Base-by-base conservation (phyloP, 1,284 basidiomycete species). In the Leccinum solheimii region DNA sequence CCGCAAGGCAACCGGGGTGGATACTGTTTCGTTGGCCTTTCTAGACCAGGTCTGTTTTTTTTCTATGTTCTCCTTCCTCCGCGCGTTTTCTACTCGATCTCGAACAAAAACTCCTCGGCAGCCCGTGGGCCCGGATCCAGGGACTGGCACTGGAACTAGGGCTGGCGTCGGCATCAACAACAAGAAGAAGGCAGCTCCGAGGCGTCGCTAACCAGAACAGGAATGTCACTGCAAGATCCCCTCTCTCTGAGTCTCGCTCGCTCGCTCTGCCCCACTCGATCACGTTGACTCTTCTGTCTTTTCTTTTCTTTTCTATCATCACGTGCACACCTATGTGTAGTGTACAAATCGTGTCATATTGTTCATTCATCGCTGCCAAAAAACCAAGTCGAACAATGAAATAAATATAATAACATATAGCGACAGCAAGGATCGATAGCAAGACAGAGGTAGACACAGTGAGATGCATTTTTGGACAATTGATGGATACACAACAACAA, bases 11-110 rank as follows among this genome's bases (percentile, higher is more conserved):
- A 38, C 53, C 9, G 63, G 63, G 6, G 36, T 51, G 49, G 73
- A 70, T 45, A 62, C 51, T 9, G 27, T 26, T 38, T 55, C 45
- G 19, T 48, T 23, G 13, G 45, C 45, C 48, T 49, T 26, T 27
- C 61, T 59, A 40, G 67, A 70, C 58, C 68, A 74, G 74, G 71
- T 75, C 61, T 51, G 69, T 49, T 23, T 49, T 23, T 30, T 59
- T 57, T 43, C 34, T 26, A 19, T 19, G 43, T 13, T 10, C 8
- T 58, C 52, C 30, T 34, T 14, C 9, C 13, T 11, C 27, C 21
- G 13, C 23, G 27, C n/a, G 8, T 57, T 53, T 54, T 58, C 40
- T 32, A 55, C 51, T 60, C 13, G 58, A 59, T 43, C 50, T 58
- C 32, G 48, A 49, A 49, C 48, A 21, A 49, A 23, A 49, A 49